Conservation (phyloP, 192 early-diverging fungal species). For the Backusella macrospora region DNA sequence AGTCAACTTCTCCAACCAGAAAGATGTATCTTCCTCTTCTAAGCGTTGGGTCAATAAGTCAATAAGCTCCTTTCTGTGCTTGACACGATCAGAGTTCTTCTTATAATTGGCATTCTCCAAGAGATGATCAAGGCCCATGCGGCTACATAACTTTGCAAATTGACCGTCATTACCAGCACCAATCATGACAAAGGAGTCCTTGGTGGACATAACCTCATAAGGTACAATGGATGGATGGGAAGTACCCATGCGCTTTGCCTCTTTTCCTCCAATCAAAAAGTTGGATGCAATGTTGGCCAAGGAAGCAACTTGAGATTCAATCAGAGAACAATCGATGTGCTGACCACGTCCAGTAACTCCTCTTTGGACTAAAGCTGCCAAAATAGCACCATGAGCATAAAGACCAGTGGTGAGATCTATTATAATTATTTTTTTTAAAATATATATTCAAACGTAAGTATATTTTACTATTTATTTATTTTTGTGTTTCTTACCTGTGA, state of each 20-base stretch:
- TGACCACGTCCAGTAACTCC: conserved; percentile 70
- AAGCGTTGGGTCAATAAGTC: conserved; percentile 58
- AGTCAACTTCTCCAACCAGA: conserved; percentile 70
- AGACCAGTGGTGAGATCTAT: conserved; percentile 55
- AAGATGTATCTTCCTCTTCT: conserved; percentile 46
- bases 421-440: background rate
- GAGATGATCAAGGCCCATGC: conserved; percentile 55
- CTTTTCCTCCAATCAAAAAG: conserved; percentile 81
- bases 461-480: background rate
- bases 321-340: conserved; percentile 84
- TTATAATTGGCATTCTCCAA: conserved; percentile 51
- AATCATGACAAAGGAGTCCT: conserved; percentile 81
- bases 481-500: conserved; percentile 69
- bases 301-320: conserved; percentile 86
- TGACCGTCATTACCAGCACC: conserved; percentile 92
- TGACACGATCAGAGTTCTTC: conserved; percentile 77
- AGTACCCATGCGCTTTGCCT: conserved; percentile 86
- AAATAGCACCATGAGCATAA: conserved; percentile 87
- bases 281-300: conserved; percentile 90
- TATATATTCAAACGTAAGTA: background rate
- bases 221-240: conserved; percentile 91
- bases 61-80: conserved; percentile 69
- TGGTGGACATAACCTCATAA: conserved; percentile 83
- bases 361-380: conserved; percentile 84
- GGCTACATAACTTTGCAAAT: conserved; percentile 67